Base-by-base conservation (phyloP, 768 basidiomycete species). In the Hypholoma fasciculare region DNA sequence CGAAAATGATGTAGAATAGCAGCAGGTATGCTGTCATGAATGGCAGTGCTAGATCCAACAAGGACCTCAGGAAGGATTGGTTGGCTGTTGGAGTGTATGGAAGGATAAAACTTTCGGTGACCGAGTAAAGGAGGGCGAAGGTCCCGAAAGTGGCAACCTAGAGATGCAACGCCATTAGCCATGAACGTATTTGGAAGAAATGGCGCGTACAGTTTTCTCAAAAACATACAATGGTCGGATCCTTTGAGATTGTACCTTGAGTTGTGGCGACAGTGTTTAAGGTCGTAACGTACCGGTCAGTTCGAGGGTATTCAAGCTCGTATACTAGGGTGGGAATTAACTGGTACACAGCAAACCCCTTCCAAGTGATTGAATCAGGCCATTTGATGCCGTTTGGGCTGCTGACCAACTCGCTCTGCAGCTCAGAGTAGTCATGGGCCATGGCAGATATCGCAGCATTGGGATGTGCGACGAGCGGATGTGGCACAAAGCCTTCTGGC, bases 251-350 rank as follows among this genome's bases (percentile, higher is more conserved):
- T n/a, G 27, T 4, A 8, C 7, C 20, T 16, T 16, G 2, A 16
- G 14, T 12, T 16, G 7, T 19, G 16, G 12, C 23, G 23, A 23
- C 23, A 23, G 23, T 23, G 23, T 4, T 23, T 23, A 23, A 23
- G 30, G 42, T 12, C 17, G 49, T 13, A 9, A 73, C 83, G 50
- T 66, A 92, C 92, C 80, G 76, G 34, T 91, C 86, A 9, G 96
- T 98, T 51, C 96, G 78, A 9, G 96, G 96, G 71, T 96, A 99
- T 72, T 98, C 96, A 36, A 98, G 78, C 71, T 98, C 95, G 67
- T 99, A 99, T 7, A 98, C 95, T 43, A 99, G 80, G 0, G 94
- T 94, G 13, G 97, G 97, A 47, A 92, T 87, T 39, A 96, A 74
- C 74, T 92, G 85, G 73, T 96, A 99, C 39, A 89, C 82, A 27